These are phyloP conservation scores for Fusarium ramigenum DNA, from an alignment of 2,329 filamentous ascomycete species.

Conservation along the genomic window DNA sequence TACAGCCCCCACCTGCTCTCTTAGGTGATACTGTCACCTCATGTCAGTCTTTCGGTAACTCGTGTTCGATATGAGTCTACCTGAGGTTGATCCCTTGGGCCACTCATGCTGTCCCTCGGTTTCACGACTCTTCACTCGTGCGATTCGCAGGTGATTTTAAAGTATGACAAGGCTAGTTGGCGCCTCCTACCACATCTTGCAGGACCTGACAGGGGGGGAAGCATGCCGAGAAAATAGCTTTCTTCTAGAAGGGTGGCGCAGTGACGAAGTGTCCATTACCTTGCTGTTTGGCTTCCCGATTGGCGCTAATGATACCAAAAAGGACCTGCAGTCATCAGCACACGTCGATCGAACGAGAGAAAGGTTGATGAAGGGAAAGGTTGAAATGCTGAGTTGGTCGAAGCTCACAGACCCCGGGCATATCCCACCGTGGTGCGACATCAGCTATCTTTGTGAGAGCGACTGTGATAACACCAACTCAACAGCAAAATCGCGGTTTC, in stretches of 20 bases:
- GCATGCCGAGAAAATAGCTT: conserved; percentile 31
- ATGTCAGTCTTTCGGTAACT: neutral
- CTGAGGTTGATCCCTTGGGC: conserved; percentile 1
- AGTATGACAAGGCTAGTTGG: neutral
- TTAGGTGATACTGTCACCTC: neutral
- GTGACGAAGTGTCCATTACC: neutral
- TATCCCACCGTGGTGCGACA: conserved; percentile 28
- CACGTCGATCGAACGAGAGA: conserved; percentile 23
- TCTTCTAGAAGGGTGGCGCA: conserved; percentile 36
- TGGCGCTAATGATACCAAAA: conserved; percentile 15
- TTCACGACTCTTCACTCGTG: conserved; percentile 4
- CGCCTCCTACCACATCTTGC: conserved; percentile 21
- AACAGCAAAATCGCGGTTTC: neutral
- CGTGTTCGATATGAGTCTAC: neutral
- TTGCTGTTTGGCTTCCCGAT: neutral
- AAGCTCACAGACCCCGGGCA: conserved; percentile 13
- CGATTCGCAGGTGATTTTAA: conserved; percentile 7
- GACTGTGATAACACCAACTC: conserved; percentile 18
- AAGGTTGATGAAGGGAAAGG: conserved; percentile 8
- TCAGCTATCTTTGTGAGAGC: conserved; percentile 15
- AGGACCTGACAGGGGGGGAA: conserved; percentile 13
- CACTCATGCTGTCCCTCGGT: conserved; percentile 7
- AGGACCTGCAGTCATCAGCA: conserved; percentile 13
- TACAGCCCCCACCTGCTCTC: conserved; percentile 14
- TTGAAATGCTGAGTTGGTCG: conserved; percentile 11